Percentiles rank a stretch among this genome's conserved stretches.
These are phyloP conservation scores for Berkeleyomyces basicola DNA, from an alignment of 2,329 filamentous ascomycete species.

Conservation along the genomic window DNA sequence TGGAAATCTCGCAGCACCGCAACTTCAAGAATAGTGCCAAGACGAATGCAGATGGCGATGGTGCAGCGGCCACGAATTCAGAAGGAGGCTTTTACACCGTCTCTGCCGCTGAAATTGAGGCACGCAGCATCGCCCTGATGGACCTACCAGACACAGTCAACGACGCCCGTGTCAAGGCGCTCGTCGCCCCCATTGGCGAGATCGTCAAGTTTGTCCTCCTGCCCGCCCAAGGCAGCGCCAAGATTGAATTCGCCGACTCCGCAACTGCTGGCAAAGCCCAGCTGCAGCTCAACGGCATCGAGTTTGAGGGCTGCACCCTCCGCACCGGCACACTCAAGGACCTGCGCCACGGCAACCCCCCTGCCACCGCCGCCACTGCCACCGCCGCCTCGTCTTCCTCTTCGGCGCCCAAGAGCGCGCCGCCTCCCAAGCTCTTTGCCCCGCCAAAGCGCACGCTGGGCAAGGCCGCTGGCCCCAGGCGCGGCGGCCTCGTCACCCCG, in stretches of 20 bases:
- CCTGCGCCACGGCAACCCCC: constrained; percentile 25
- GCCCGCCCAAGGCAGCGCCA: constrained; percentile 68
- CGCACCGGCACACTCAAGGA: constrained; percentile 38
- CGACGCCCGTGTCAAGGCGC: constrained; percentile 58
- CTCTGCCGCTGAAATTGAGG: constrained; percentile 26
- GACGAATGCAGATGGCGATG: constrained; percentile 20
- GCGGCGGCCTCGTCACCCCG: constrained; percentile 26
- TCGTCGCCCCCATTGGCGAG: constrained; percentile 53
- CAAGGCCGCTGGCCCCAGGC: constrained; percentile 19
- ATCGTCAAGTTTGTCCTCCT: constrained; percentile 64
- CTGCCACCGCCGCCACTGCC: not conserved
- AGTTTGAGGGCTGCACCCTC: constrained; percentile 37
- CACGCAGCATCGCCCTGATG: constrained; percentile 65
- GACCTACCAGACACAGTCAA: constrained; percentile 87
- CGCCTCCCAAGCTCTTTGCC: constrained; percentile 11
- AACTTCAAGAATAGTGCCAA: constrained; percentile 41
- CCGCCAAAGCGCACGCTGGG: constrained; percentile 18
- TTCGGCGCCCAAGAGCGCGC: not conserved
- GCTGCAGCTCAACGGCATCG: constrained; percentile 38
- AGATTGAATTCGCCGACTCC: constrained; percentile 63
- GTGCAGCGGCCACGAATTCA: constrained; percentile 2
- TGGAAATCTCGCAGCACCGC: constrained; percentile 40
- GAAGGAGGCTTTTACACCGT: constrained; percentile 3
- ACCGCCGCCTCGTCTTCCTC: not conserved
- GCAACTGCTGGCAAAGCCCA: constrained; percentile 55